phyloP scores from a whole-genome alignment of 441 rosid species.

The Adansonia madagascariensis region DNA sequence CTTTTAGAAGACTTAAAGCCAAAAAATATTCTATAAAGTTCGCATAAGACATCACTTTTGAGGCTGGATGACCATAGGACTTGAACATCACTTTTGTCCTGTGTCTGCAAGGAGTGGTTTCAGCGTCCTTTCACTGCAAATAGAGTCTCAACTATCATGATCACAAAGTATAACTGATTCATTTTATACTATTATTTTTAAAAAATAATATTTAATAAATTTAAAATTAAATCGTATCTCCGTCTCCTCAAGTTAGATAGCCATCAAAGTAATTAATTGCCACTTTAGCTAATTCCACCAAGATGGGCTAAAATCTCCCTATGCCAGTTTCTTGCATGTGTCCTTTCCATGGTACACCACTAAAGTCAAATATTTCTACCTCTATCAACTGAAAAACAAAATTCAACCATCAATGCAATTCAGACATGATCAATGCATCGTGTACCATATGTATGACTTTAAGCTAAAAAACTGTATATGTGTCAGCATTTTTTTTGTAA shows the following conservation, averaged over 20 bases:
- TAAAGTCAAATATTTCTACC: background rate
- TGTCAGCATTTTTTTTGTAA: background rate
- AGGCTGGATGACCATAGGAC: constrained; percentile 36
- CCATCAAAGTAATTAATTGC: constrained; percentile 16
- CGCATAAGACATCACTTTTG: constrained; percentile 29
- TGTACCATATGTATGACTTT: no score
- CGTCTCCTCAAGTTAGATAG: no score
- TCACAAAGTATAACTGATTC: no score
- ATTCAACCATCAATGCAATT: background rate
- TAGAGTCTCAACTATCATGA: constrained; percentile 14
- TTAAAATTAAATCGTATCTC: no score
- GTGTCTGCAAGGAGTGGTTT: constrained; percentile 26
- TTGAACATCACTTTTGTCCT: constrained; percentile 32
- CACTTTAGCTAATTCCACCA: constrained; percentile 20
- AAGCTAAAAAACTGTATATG: background rate
- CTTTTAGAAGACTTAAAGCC: background rate
- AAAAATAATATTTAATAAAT: no score
- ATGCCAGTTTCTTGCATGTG: constrained; percentile 6
- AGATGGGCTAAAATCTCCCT: background rate
- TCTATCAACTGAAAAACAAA: background rate
- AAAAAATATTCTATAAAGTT: constrained; percentile 23
- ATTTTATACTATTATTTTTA: no score
- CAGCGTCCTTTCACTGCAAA: constrained; percentile 25
- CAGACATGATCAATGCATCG: background rate
- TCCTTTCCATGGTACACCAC: constrained; percentile 11